Conservation (phyloP, 495 filamentous ascomycete genomes). For the Lasiosphaeria ovina region DNA sequence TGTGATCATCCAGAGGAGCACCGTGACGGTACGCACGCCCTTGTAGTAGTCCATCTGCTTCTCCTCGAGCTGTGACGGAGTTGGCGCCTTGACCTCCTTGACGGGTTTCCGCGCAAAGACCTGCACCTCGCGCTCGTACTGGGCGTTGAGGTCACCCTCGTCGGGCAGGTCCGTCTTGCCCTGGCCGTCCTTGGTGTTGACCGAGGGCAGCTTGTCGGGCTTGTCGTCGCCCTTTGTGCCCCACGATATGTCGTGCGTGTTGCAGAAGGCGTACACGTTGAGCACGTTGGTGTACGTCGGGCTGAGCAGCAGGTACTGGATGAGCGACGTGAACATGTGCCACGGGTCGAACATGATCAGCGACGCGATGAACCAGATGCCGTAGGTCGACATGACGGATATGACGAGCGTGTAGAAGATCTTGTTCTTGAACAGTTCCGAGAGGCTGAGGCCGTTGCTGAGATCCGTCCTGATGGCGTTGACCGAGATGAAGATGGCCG, state of each 20-base stretch:
- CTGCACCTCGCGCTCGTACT: constrained; percentile 82
- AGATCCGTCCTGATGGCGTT: constrained; percentile 72
- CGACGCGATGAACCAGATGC: constrained; percentile 89
- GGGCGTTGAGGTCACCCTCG: constrained; percentile 74
- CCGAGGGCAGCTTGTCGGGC: constrained; percentile 79
- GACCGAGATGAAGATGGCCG: constrained; percentile 92
- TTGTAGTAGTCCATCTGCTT: constrained; percentile 98
- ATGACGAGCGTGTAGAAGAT: constrained; percentile 94
- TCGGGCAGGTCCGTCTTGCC: constrained; percentile 94
- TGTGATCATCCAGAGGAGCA: constrained; percentile 93
- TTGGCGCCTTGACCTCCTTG: constrained; percentile 60
- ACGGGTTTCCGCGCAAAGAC: constrained; percentile 69
- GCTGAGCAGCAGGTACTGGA: constrained; percentile 95
- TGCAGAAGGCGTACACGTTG: constrained; percentile 99
- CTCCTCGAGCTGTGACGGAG: constrained; percentile 61
- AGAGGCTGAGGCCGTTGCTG: constrained; percentile 58
- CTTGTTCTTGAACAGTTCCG: constrained; percentile 75
- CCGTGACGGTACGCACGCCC: constrained; percentile 86
- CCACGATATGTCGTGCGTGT: constrained; percentile 99
- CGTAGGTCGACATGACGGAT: constrained; percentile 85
- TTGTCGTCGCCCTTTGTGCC: constrained; percentile 99
- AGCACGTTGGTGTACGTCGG: constrained; percentile 99
- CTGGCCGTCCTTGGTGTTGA: constrained; percentile 86
- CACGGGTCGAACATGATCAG: constrained; percentile 97
- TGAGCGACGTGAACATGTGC: constrained; percentile 96